Percentiles rank a stretch among this genome's conserved stretches.
phyloP scores from a whole-genome alignment of 768 basidiomycete genomes.

The Suillus occidentalis region DNA sequence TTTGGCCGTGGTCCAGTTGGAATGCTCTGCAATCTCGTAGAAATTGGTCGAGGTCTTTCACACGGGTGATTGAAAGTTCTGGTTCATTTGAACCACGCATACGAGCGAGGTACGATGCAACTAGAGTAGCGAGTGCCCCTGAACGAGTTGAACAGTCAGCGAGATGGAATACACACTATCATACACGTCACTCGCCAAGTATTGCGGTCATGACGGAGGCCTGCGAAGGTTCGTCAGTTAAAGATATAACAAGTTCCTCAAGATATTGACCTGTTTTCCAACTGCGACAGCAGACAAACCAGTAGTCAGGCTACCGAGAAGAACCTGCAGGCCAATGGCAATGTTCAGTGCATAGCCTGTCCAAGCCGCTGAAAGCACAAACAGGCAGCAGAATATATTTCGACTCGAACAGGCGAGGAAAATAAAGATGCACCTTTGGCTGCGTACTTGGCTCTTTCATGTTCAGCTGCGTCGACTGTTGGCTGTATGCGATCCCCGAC shows the following conservation, averaged over 20 bases:
- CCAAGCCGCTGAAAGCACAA: conserved; percentile 11
- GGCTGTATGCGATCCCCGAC: conserved; percentile 51
- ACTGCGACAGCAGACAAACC: conserved; percentile 23
- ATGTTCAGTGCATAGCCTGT: conserved; percentile 19
- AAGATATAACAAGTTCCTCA: neutral
- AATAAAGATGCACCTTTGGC: conserved; percentile 34
- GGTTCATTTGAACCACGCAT: conserved; percentile 39
- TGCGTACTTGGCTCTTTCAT: conserved; percentile 43
- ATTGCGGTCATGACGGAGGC: conserved; percentile 30
- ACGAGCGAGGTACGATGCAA: conserved; percentile 42
- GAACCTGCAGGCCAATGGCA: conserved; percentile 28
- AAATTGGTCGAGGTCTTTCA: conserved; percentile 35
- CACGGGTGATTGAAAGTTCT: conserved; percentile 26
- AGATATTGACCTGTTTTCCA: conserved; percentile 18
- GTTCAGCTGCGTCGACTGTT: conserved; percentile 45
- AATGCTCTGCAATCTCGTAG: conserved; percentile 35
- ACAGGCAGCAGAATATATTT: neutral
- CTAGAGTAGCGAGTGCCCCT: conserved; percentile 37
- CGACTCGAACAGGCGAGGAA: neutral
- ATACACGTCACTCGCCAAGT: conserved; percentile 18
- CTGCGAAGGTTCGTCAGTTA: conserved; percentile 12
- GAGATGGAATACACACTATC: neutral
- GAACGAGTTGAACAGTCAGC: neutral
- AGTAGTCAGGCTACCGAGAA: conserved; percentile 29
- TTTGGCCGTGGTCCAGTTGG: conserved; percentile 30